phyloP scores from a whole-genome alignment of 352 stramenopile genomes.

The Phytophthora pistaciae region DNA sequence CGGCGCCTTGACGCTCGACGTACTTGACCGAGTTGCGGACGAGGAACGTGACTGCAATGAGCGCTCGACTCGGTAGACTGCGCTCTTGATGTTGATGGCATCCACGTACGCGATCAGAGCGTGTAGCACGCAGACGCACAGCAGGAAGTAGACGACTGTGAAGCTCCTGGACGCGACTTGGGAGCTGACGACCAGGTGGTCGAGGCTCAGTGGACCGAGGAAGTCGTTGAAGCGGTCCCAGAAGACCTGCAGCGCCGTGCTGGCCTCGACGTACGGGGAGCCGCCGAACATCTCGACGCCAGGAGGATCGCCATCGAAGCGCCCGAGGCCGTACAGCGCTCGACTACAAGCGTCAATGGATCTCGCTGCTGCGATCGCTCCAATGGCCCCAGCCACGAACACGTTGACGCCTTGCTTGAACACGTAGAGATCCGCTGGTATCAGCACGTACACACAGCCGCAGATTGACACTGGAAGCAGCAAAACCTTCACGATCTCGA shows the following conservation, averaged over 20 bases:
- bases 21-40: slow-evolving; percentile 21
- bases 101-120: slow-evolving; percentile 30
- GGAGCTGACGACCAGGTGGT: slow-evolving; percentile 22
- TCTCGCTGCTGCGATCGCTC: slow-evolving; percentile 22
- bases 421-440: slow-evolving; percentile 13
- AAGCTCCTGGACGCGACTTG: slow-evolving; percentile 17
- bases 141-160: slow-evolving; percentile 30
- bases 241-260: slow-evolving; percentile 32
- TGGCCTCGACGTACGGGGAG: slow-evolving; percentile 23
- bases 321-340: slow-evolving; percentile 14
- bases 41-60: slow-evolving; percentile 25
- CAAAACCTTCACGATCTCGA: slow-evolving; percentile 15
- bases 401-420: slow-evolving; percentile 32
- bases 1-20: slow-evolving; percentile 15
- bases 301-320: slow-evolving; percentile 3
- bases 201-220: slow-evolving; percentile 23
- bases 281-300: slow-evolving; percentile 16
- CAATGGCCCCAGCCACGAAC: slow-evolving; percentile 25
- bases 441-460: slow-evolving; percentile 19
- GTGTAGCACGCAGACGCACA: slow-evolving; percentile 28
- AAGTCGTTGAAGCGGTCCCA: slow-evolving; percentile 41
- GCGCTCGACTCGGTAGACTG: slow-evolving; percentile 19
- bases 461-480: slow-evolving; percentile 22
- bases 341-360: slow-evolving; percentile 21
- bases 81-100: slow-evolving; percentile 21